Conservation (phyloP, 129 eudicot genomes). For the Scalesia atractyloides region DNA sequence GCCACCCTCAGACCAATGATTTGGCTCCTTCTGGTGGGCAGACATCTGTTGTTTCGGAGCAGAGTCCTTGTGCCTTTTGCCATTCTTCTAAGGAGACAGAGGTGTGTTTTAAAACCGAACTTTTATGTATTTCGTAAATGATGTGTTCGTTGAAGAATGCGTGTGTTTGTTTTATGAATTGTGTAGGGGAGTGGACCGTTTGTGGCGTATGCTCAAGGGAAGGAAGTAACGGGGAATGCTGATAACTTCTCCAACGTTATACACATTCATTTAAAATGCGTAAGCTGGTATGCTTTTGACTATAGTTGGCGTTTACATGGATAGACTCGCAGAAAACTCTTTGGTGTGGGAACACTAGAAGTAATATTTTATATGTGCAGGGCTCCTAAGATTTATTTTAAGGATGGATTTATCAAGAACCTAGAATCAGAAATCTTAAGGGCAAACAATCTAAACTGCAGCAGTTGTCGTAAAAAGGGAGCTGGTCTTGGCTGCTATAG, state of each 20-base stretch:
- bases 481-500: slow-evolving; percentile 89
- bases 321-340: not conserved
- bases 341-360: not conserved
- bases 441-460: slow-evolving; percentile 79
- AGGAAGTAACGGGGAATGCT: slow-evolving; percentile 42
- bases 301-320: not conserved
- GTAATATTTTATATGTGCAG: slow-evolving; percentile 37
- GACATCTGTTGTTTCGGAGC: slow-evolving; percentile 23
- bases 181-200: slow-evolving; percentile 77
- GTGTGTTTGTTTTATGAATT: slow-evolving; percentile 1
- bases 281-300: slow-evolving; percentile 54
- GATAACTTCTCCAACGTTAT: slow-evolving; percentile 41
- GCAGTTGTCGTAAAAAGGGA: slow-evolving; percentile 73
- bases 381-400: slow-evolving; percentile 73
- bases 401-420: slow-evolving; percentile 49
- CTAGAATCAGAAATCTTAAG: slow-evolving; percentile 75
- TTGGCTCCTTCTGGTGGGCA: slow-evolving; percentile 25
- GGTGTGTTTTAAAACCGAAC: slow-evolving; percentile 38
- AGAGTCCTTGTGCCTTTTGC: slow-evolving; percentile 71
- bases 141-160: not conserved
- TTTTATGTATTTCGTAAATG: not conserved
- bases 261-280: slow-evolving; percentile 68
- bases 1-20: slow-evolving; percentile 14
- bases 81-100: slow-evolving; percentile 57
- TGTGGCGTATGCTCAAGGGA: slow-evolving; percentile 67